Base-by-base conservation (phyloP, 768 basidiomycete species). In the Cyathus striatus region DNA sequence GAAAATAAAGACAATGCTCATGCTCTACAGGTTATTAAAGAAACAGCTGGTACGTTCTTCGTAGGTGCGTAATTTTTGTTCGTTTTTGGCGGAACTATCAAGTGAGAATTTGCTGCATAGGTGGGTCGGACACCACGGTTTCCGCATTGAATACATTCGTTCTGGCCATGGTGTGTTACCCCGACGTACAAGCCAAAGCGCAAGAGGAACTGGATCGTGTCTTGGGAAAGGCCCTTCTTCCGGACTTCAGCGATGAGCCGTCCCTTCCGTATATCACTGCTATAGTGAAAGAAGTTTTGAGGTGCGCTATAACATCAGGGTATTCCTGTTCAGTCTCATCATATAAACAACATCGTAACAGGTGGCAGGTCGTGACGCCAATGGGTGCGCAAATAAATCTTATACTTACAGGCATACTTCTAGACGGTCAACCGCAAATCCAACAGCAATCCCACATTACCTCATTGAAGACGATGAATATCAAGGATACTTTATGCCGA, bases 171-270 rank as follows among this genome's bases (percentile, higher is more conserved):
- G 38, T 47, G 0, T 49, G 50, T 20, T 32, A 52, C 25, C 53
- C 53, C 6, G 53, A 55, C 21, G 44, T 50, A 13, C 53, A 55
- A 30, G 51, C 42, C 3, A 55, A 52, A 30, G 53, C 50, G 2
- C 53, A 44, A 45, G 44, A 45, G 24, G 53, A 65, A 38, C 45
- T 65, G 23, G 62, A 65, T 38, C 41, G 49, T 1, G 49, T 56
- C 4, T n/a, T 56, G 12, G 55, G 54, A 1, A 35, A 35, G 24
- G 39, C 46, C 18, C 43, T 43, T 5, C 47, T 58, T 14, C 57
- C 57, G 22, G 49, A 48, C 24, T 56, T 55, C 24, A 45, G 18
- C n/a, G 51, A 58, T 40, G 48, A 49, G 33, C 35, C 24, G 14
- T 45, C 48, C 9, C 38, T 54, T 13, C 55, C 55, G 3, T 58